Conservation (phyloP, 371 early-diverging fungal genomes). For the Amoeboaphelidium protococcarum region DNA sequence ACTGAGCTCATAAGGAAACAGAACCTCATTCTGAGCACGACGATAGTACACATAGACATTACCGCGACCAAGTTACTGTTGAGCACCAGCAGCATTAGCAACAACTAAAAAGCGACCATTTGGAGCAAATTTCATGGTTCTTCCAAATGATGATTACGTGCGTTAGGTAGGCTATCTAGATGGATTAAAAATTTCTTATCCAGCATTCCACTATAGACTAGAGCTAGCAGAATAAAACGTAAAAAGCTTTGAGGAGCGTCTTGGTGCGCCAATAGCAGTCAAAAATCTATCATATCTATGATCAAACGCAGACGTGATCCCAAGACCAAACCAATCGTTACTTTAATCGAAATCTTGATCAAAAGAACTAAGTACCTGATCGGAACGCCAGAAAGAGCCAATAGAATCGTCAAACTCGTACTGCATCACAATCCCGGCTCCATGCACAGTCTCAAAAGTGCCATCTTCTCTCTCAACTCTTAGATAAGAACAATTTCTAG, state of each 20-base stretch:
- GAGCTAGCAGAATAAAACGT: too few relatives aligned
- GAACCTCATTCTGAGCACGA: neutral
- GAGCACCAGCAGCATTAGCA: neutral
- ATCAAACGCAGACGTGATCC: neutral
- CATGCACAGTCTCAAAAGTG: too few relatives aligned
- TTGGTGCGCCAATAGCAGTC: neutral
- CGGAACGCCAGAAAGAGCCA: too few relatives aligned
- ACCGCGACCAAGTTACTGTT: neutral
- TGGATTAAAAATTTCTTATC: too few relatives aligned
- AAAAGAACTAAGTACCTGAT: too few relatives aligned
- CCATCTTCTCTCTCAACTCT: too few relatives aligned
- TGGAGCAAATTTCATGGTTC: neutral
- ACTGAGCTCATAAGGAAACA: neutral
- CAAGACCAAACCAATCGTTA: neutral
- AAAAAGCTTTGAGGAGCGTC: neutral
- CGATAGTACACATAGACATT: neutral
- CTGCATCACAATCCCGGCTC: too few relatives aligned
- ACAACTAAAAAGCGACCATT: neutral
- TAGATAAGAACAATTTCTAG: too few relatives aligned
- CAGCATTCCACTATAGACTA: too few relatives aligned
- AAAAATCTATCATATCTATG: neutral
- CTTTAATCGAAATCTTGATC: neutral
- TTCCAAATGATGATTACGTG: neutral
- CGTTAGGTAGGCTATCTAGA: too few relatives aligned
- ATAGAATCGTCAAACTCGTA: too few relatives aligned